A percentile compares a stretch with the other conserved stretches of the same genome.
Evolutionary conservation across 352 stramenopile species (phyloP).

Genomic region (Phytopythium helicoides): DNA sequence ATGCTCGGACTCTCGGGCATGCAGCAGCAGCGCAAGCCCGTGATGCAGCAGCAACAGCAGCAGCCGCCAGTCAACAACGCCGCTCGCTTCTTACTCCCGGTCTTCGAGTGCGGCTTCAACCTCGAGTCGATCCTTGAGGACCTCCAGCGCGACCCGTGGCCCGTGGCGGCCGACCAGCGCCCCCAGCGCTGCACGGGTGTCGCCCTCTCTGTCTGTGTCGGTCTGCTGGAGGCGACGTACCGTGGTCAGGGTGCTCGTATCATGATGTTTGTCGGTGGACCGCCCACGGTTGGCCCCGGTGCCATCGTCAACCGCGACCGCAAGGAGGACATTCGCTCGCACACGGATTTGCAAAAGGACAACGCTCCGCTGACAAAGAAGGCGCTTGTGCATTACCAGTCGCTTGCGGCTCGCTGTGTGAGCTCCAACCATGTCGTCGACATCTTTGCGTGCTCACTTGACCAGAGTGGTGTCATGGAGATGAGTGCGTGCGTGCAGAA

Average conservation of each 20-base stretch:
- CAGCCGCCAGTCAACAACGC: slow-evolving; percentile 83
- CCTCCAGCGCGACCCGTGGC: slow-evolving; percentile 97
- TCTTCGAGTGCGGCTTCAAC: slow-evolving; percentile 96
- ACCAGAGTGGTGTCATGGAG: slow-evolving; percentile 98
- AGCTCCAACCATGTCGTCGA: slow-evolving; percentile 96
- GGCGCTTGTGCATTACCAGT: slow-evolving; percentile 94
- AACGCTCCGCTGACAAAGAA: slow-evolving; percentile 95
- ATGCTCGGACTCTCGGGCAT: slow-evolving; percentile 91
- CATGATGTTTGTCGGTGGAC: slow-evolving; percentile 98
- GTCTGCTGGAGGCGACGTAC: slow-evolving; percentile 95
- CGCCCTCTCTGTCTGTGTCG: slow-evolving; percentile 95
- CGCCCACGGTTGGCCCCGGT: slow-evolving; percentile 95
- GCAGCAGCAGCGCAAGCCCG: slow-evolving; percentile 42
- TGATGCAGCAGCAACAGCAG: slow-evolving; percentile 54
- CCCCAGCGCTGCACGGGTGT: slow-evolving; percentile 95
- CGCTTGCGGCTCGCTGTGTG: slow-evolving; percentile 91
- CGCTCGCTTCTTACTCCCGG: slow-evolving; percentile 94
- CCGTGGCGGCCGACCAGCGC: slow-evolving; percentile 94
- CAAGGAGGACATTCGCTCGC: slow-evolving; percentile 97
- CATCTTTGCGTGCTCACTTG: slow-evolving; percentile 98
- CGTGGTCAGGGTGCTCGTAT: slow-evolving; percentile 94
- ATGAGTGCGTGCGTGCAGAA: slow-evolving; percentile 97
- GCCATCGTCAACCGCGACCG: slow-evolving; percentile 94
- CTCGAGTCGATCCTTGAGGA: slow-evolving; percentile 98
- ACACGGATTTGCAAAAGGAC: slow-evolving; percentile 95